Evolutionary conservation across 768 basidiomycete species (phyloP).

Genomic region (Pleurotus tuber-regium): DNA sequence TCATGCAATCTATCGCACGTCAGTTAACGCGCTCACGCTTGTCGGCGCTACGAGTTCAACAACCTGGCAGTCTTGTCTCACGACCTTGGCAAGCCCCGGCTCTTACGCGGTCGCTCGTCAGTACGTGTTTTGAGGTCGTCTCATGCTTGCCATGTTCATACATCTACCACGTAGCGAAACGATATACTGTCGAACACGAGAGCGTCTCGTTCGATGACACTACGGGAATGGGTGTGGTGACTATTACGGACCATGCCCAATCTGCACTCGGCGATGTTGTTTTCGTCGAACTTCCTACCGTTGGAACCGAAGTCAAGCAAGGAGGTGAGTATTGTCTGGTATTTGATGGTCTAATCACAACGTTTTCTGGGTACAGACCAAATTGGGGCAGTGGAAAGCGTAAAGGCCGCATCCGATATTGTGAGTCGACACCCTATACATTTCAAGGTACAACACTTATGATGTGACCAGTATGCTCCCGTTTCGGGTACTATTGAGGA

Average conservation of each 20-base stretch:
- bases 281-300: conserved; percentile 84
- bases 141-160: conserved; percentile 9
- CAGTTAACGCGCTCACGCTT: conserved; percentile 16
- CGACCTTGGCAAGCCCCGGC: conserved; percentile 28
- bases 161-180: conserved; percentile 48
- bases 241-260: conserved; percentile 92
- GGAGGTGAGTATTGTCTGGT: conserved; percentile 69
- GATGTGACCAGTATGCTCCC: conserved; percentile 72
- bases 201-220: conserved; percentile 74
- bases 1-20: conserved; percentile 15
- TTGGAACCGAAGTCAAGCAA: conserved; percentile 59
- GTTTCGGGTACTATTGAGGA: conserved; percentile 81
- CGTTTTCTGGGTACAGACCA: too few relatives aligned
- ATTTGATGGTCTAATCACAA: too few relatives aligned
- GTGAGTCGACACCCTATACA: conserved; percentile 37
- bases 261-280: conserved; percentile 93
- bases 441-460: conserved; percentile 13
- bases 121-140: conserved; percentile 38
- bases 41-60: conserved; percentile 20
- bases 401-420: conserved; percentile 96
- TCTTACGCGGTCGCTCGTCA: conserved; percentile 48
- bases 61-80: too few relatives aligned
- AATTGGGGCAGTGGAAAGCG: conserved; percentile 93
- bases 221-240: conserved; percentile 75
- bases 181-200: conserved; percentile 89